Base-by-base conservation (phyloP, 1,284 basidiomycete genomes). In the Tausonia pullulans region DNA sequence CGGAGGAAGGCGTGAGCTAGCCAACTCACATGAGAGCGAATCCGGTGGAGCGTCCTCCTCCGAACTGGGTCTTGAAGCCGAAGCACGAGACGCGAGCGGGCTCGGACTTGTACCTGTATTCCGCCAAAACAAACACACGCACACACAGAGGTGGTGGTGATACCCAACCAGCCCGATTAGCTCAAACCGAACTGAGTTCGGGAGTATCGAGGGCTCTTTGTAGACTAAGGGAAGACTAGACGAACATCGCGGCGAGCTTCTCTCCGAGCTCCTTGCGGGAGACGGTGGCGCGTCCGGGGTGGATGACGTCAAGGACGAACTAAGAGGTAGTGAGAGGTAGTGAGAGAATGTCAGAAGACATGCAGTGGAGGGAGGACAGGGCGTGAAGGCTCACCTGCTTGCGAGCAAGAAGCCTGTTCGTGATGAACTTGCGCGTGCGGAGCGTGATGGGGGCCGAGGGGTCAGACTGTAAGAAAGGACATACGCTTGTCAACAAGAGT, bases 381-480 rank as follows among this genome's bases (percentile, higher is more conserved):
- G 70, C 69, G 71, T 76, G 27, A 27, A 27, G 74, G 70, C 57
- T 44, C 9, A 60, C 46, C 64, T 82, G 82, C 75, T 79, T 81
- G 74, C 96, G 89, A 75, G 91, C 87, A 67, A 99, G 83, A 71
- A 98, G 88, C 71, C 93, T 91, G 87, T 99, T 98, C 74, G 94
- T 97, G 79, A 98, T 90, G 84, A 98, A 98, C 83, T 99, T 98
- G 80, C 95, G 89, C 67, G 96, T 98, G 74, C 96, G 90, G 77
- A 98, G 83, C 71, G 96, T 98, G 73, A 99, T 85, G 72, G 95
- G 89, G 78, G 93, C 87, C 80, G 84, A 81, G 78, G 81, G 83
- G 80, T 94, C 93, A 77, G 72, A 70, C 72, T 72, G 60, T 14
- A 63, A 50, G 44, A 40, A 48, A 53, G 51, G 10, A 49, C 9